A percentile compares a stretch with the other conserved stretches of the same genome.
phyloP scores from a whole-genome alignment of 2,329 filamentous ascomycete genomes.

The Chrysoporthe deuterocubensis region DNA sequence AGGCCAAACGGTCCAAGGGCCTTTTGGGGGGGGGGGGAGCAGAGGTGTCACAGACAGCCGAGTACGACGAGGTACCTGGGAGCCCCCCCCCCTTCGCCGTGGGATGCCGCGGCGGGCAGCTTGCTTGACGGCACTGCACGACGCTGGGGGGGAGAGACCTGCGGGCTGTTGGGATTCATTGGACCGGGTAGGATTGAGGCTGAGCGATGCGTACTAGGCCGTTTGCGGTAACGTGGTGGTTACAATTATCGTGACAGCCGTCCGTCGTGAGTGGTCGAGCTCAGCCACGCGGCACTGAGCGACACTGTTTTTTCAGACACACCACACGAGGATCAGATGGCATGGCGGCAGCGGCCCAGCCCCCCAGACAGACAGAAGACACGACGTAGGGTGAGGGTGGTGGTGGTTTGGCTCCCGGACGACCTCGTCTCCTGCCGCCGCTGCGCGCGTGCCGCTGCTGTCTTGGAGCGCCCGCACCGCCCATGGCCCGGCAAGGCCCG shows the following conservation, averaged over 20 bases:
- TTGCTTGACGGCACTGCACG: not conserved
- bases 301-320: not conserved
- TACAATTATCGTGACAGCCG: not conserved
- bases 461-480: too few relatives aligned
- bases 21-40: too few relatives aligned
- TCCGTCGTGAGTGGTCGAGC: constrained; percentile 8
- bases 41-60: too few relatives aligned
- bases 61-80: not conserved
- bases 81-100: not conserved
- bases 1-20: too few relatives aligned
- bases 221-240: constrained; percentile 8
- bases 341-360: not conserved
- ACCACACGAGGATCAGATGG: constrained; percentile 7
- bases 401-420: too few relatives aligned
- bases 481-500: too few relatives aligned
- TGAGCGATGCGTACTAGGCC: constrained; percentile 9
- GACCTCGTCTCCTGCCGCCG: too few relatives aligned
- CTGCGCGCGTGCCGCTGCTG: too few relatives aligned
- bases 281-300: not conserved
- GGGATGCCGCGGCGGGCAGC: not conserved
- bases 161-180: not conserved
- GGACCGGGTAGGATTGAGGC: constrained; percentile 16
- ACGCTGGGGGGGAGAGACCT: not conserved
- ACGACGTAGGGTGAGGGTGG: too few relatives aligned
- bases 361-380: too few relatives aligned